Base-by-base conservation (phyloP, 73 alveolate genomes). In the Paraurostyla sp. region DNA sequence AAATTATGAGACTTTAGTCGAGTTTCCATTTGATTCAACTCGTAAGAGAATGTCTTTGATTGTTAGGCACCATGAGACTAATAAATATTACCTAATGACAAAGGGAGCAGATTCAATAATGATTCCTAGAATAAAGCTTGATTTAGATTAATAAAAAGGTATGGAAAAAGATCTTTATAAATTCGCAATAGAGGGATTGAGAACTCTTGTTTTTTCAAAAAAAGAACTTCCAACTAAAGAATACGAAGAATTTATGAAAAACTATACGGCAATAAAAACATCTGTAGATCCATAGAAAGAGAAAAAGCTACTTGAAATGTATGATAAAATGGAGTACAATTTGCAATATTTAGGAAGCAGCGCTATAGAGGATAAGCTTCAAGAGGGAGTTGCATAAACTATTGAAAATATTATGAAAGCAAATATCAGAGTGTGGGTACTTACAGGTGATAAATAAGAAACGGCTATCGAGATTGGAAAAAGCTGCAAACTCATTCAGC, bases 381-480 rank as follows among this genome's bases (percentile, higher is more conserved):
- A 97, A 90, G 99, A 97, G 45, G 99, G 97, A 22, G 99, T 98
- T 36, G 99, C 99, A 22, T 98, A 97, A 78, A 98, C 99, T 36
- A 97, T 98, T 38, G 88, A 87, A 58, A 80, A 94, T 59, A 84
- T 98, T 75, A 92, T 94, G 90, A 98, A 87, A 50, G 99, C 99
- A 25, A 98, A 96, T 30, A 96, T 96, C 42, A 91, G 96, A 81
- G 94, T 96, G 46, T 97, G 99, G 99, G 97, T 97, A 50, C 87
- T 96, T 49, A 96, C 99, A 0, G 99, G 99, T 2, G 99, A 97
- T 84, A 97, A 97, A 93, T 85, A 92, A 76, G 99, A 97, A 71
- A 97, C 99, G n/a, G 99, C 99, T 11, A 88, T 92, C 27, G 97
- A 96, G 85, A 96, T 96, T 35, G 96, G 98, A 50, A 92, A 85